These are phyloP conservation scores for Candida michaelii DNA, from an alignment of 805 yeast genomes.

Conservation along the genomic window DNA sequence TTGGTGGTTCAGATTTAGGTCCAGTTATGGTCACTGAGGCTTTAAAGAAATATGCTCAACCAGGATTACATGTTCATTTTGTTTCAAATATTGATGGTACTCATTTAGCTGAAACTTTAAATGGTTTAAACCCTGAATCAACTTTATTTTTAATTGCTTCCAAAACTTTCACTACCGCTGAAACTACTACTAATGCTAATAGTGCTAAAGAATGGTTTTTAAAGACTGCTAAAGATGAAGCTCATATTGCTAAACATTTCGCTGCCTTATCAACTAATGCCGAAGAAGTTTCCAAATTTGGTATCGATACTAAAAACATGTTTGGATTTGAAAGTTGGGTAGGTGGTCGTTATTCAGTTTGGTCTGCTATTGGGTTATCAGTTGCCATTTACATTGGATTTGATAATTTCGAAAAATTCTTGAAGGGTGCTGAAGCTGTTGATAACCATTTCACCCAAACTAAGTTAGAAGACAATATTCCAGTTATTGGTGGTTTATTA, in stretches of 20 bases:
- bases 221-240: conserved; percentile 59
- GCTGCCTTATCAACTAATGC: conserved; percentile 96
- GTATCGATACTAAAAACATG: conserved; percentile 97
- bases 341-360: conserved; percentile 99
- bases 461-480: conserved; percentile 88
- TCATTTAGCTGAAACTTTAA: conserved; percentile 88
- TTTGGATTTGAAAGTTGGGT: conserved; percentile 99
- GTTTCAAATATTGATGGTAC: conserved; percentile 99
- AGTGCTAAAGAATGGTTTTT: conserved; percentile 96
- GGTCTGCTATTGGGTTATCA: conserved; percentile 98
- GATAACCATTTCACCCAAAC: conserved; percentile 86
- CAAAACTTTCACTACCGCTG: conserved; percentile 98
- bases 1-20: conserved; percentile 98
- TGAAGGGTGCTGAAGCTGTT: conserved; percentile 97
- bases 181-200: conserved; percentile 94
- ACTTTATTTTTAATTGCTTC: conserved; percentile 92
- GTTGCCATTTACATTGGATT: conserved; percentile 93
- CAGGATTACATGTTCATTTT: conserved; percentile 77
- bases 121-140: conserved; percentile 79
- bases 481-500: conserved; percentile 88
- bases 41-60: conserved; percentile 80
- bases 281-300: conserved; percentile 86
- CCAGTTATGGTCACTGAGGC: conserved; percentile 99
- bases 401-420: conserved; percentile 88
- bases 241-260: conserved; percentile 92